Percentiles rank a stretch among this genome's conserved stretches.
Conservation (phyloP, 352 stramenopile species). For the Phytophthora macrochlamydospora region DNA sequence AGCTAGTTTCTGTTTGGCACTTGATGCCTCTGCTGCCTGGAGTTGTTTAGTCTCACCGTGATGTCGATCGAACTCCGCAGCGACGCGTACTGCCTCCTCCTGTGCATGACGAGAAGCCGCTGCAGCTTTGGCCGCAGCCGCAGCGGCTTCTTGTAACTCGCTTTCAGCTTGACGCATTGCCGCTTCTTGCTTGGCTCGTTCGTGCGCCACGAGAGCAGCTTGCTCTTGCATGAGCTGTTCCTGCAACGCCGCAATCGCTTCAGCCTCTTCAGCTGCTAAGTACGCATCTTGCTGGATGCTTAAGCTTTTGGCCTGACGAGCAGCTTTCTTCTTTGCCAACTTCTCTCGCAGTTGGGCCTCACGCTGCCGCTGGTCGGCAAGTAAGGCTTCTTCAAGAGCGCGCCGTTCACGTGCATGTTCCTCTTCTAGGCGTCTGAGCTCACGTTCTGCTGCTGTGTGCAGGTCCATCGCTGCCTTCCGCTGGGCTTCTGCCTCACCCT, state of each 20-base stretch:
- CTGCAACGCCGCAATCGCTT: slow-evolving; percentile 31
- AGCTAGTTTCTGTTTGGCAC: slow-evolving; percentile 71
- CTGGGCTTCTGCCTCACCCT: slow-evolving; percentile 28
- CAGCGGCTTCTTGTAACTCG: slow-evolving; percentile 34
- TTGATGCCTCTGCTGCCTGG: slow-evolving; percentile 40
- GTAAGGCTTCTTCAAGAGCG: slow-evolving; percentile 31
- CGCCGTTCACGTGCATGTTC: slow-evolving; percentile 51
- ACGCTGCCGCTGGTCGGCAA: slow-evolving; percentile 43
- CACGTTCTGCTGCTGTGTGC: slow-evolving; percentile 31
- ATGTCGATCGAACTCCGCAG: slow-evolving; percentile 61
- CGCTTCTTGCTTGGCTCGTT: slow-evolving; percentile 45
- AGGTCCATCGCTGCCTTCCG: slow-evolving; percentile 23
- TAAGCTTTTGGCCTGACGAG: slow-evolving; percentile 16
- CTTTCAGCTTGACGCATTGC: slow-evolving; percentile 40
- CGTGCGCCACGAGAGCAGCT: slow-evolving; percentile 36
- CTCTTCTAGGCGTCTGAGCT: slow-evolving; percentile 48
- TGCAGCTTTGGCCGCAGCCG: slow-evolving; percentile 43
- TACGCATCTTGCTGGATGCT: slow-evolving; percentile 36
- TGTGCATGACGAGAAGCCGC: slow-evolving; percentile 49
- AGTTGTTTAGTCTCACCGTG: slow-evolving; percentile 46
- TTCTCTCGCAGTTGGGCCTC: slow-evolving; percentile 53
- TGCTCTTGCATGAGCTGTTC: slow-evolving; percentile 33
- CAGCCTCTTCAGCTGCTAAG: slow-evolving; percentile 24
- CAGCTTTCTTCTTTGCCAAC: slow-evolving; percentile 42
- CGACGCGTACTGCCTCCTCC: slow-evolving; percentile 59